Evolutionary conservation across 164 flowering plant genomes (phyloP).

Genomic region (Nymphaea thermarum): DNA sequence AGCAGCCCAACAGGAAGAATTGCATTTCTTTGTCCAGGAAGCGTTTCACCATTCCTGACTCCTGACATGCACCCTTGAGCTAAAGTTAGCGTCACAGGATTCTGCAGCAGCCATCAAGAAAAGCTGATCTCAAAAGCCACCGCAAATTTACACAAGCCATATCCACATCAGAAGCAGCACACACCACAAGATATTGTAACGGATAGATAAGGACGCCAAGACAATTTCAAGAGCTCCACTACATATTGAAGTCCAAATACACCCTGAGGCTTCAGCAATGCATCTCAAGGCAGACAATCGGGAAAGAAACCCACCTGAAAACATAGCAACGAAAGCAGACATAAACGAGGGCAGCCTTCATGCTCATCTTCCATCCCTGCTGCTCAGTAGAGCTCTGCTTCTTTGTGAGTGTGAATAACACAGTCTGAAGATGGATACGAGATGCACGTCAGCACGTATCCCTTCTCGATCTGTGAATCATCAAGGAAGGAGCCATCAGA

Average conservation of each 20-base stretch:
- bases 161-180: background rate
- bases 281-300: background rate
- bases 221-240: background rate
- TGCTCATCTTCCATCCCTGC: background rate
- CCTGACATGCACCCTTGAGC: too few species aligned
- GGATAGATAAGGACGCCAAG: background rate
- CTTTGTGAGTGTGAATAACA: constrained; percentile 76
- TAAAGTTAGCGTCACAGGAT: too few species aligned
- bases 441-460: constrained; percentile 58
- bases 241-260: background rate
- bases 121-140: background rate
- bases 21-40: too few species aligned
- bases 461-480: constrained; percentile 39
- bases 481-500: constrained; percentile 75
- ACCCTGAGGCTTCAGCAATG: background rate
- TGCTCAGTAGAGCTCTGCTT: constrained; percentile 40
- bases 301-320: too few species aligned
- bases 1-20: too few species aligned
- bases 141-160: background rate
- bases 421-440: constrained; percentile 60
- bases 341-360: background rate
- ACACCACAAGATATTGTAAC: background rate
- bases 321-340: background rate
- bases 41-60: too few species aligned
- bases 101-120: too few species aligned